Percentiles rank a stretch among this genome's conserved stretches.
These are phyloP conservation scores for Artemisia annua DNA, from an alignment of 129 eudicot genomes.

Conservation along the genomic window DNA sequence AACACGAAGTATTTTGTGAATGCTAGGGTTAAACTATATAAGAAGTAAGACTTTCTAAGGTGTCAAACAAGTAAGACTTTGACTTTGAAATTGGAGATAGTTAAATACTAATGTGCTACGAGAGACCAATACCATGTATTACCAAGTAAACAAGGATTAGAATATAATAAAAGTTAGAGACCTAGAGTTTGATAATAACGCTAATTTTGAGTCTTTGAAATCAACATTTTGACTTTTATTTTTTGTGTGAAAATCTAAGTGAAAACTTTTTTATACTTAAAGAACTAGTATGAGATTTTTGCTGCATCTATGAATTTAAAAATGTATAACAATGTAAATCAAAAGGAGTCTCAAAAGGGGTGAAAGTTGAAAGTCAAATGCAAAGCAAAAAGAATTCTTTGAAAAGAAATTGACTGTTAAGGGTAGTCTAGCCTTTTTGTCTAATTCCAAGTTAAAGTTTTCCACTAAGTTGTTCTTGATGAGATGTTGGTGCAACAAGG, in stretches of 20 bases:
- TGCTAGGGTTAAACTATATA: no score
- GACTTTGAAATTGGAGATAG: not conserved
- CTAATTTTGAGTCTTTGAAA: not conserved
- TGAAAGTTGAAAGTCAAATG: slow-evolving; percentile 58
- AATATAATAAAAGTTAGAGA: not conserved
- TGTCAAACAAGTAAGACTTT: not conserved
- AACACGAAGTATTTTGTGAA: slow-evolving; percentile 4
- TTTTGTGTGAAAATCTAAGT: not conserved
- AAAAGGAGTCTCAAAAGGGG: slow-evolving; percentile 67
- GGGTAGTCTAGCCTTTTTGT: slow-evolving; percentile 32
- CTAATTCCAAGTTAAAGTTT: slow-evolving; percentile 34
- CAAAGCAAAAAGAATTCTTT: slow-evolving; percentile 30
- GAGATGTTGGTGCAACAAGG: slow-evolving; percentile 34
- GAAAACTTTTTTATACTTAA: slow-evolving; percentile 16
- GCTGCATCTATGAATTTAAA: slow-evolving; percentile 13
- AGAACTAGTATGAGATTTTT: slow-evolving; percentile 3
- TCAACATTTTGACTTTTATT: not conserved
- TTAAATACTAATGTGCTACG: no score
- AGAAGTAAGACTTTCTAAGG: not conserved
- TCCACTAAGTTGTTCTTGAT: slow-evolving; percentile 24
- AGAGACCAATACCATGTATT: not conserved
- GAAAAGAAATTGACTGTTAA: slow-evolving; percentile 36
- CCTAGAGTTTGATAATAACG: no score
- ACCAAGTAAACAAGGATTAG: not conserved
- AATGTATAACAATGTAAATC: slow-evolving; percentile 14